Base-by-base conservation (phyloP, 768 basidiomycete species). In the Pleurotus tuber-regium region DNA sequence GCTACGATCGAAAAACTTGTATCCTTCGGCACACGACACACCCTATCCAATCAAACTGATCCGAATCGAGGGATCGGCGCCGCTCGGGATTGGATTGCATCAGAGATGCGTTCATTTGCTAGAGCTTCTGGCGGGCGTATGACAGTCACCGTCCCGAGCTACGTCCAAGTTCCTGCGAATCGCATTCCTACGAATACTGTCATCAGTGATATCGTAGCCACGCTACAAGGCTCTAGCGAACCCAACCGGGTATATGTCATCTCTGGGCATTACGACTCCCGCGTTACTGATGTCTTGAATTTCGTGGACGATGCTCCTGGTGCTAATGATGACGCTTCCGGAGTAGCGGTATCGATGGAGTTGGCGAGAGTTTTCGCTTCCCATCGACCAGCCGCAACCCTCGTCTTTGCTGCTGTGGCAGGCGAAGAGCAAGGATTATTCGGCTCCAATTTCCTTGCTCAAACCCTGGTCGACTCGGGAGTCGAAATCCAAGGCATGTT, bases 401-500 rank as follows among this genome's bases (percentile, higher is more conserved):
- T 80, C 53, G 74, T 82, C 58, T 77, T 80, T 35, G 74, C 70
- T 1, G 75, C 72, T 2, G 77, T 81, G 6, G 70, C 72, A 4
- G 79, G 77, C 6, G 78, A 80, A 58, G 78, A 80, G 54, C 79
- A 82, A 55, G 77, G 76, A 2, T 59, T 80, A 6, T 76, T 65
- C 54, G 79, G 78, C 0, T 71, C 79, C 1, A 62, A 69, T 26
- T 76, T 76, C 59, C 67, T 79, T 62, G 80, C 79, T 8, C 64
- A 68, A 46, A 60, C 66, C 16, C 63, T 80, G 47, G 67, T 68
- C 25, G 66, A 66, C 5, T 67, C 70, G 4, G 70, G 76, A 9
- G 69, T 69, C 3, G 75, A 81, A 56, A 75, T 80, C 4, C 78
- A 82, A 58, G 79, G 77, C 16, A 80, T 80, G 79, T 64, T 80